Conservation (phyloP, 1,139 yeast genomes). For the Lodderomyces parapsilosis region DNA sequence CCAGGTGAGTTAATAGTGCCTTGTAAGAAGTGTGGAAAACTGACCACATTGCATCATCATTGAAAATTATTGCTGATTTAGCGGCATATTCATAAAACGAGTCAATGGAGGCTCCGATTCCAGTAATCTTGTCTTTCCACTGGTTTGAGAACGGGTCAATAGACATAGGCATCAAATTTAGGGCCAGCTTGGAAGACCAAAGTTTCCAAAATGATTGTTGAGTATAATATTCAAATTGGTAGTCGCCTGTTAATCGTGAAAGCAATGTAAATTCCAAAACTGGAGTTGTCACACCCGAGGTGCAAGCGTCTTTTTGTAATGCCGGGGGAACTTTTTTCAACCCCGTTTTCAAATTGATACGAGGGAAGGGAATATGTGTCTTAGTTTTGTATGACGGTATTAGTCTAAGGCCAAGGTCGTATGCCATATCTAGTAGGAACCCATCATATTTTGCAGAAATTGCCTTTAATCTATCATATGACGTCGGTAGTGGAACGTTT, state of each 20-base stretch:
- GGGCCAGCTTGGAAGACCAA: slow-evolving; percentile 64
- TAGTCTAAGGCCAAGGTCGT: slow-evolving; percentile 67
- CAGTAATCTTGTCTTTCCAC: slow-evolving; percentile 66
- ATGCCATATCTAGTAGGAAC: slow-evolving; percentile 63
- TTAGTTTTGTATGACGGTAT: slow-evolving; percentile 63
- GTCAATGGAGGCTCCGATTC: slow-evolving; percentile 92
- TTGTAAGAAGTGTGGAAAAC: slow-evolving; percentile 62
- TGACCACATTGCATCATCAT: slow-evolving; percentile 57
- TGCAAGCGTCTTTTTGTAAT: slow-evolving; percentile 65
- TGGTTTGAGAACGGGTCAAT: slow-evolving; percentile 57
- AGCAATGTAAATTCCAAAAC: slow-evolving; percentile 75
- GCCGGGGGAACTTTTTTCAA: slow-evolving; percentile 39
- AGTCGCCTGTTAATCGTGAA: slow-evolving; percentile 71
- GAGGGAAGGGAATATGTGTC: slow-evolving; percentile 67
- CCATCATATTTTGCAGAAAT: slow-evolving; percentile 58
- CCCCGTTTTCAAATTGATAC: slow-evolving; percentile 63
- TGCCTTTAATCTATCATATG: slow-evolving; percentile 14
- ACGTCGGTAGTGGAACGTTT: slow-evolving; percentile 8
- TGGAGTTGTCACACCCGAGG: slow-evolving; percentile 86
- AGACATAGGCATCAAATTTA: slow-evolving; percentile 77
- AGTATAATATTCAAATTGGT: slow-evolving; percentile 63
- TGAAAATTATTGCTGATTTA: slow-evolving; percentile 70
- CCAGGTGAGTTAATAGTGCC: slow-evolving; percentile 54
- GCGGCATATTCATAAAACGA: slow-evolving; percentile 89
- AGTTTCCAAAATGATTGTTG: slow-evolving; percentile 63